A percentile compares a stretch with the other conserved stretches of the same genome.
Conservation (phyloP, 345 rosid genomes). For the Brassica incana region DNA sequence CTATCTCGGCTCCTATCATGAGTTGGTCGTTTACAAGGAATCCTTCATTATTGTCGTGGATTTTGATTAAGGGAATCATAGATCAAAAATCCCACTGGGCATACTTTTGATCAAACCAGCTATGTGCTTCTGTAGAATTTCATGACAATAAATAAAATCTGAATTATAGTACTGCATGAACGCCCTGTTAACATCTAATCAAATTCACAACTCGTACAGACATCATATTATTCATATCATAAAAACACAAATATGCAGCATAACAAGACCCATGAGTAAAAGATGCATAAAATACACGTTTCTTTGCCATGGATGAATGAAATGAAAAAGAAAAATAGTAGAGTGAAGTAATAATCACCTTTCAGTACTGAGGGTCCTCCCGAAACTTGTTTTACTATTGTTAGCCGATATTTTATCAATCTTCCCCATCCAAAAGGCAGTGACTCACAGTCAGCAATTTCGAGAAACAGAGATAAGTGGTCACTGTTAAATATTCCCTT, state of each 20-base stretch:
- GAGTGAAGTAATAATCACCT: background rate
- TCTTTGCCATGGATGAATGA: background rate
- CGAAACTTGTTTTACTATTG: constrained; percentile 52
- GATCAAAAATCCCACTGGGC: background rate
- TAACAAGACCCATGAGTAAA: background rate
- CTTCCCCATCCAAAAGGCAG: constrained; percentile 80
- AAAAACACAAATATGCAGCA: too few species aligned
- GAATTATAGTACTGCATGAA: background rate
- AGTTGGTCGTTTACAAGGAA: constrained; percentile 53
- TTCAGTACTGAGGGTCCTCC: background rate
- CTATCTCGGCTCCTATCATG: constrained; percentile 64
- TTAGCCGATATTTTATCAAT: constrained; percentile 58
- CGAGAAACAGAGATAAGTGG: constrained; percentile 66
- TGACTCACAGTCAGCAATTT: constrained; percentile 57
- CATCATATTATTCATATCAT: background rate
- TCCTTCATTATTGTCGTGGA: background rate
- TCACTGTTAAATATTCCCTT: constrained; percentile 61
- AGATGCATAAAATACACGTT: background rate
- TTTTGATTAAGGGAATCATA: background rate
- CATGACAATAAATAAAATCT: background rate
- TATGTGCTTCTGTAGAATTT: background rate
- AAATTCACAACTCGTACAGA: background rate
- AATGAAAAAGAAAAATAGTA: background rate
- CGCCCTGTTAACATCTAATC: background rate
- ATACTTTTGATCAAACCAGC: background rate